Base-by-base conservation (phyloP, 768 basidiomycete genomes). In the Coprinopsis sp. region DNA sequence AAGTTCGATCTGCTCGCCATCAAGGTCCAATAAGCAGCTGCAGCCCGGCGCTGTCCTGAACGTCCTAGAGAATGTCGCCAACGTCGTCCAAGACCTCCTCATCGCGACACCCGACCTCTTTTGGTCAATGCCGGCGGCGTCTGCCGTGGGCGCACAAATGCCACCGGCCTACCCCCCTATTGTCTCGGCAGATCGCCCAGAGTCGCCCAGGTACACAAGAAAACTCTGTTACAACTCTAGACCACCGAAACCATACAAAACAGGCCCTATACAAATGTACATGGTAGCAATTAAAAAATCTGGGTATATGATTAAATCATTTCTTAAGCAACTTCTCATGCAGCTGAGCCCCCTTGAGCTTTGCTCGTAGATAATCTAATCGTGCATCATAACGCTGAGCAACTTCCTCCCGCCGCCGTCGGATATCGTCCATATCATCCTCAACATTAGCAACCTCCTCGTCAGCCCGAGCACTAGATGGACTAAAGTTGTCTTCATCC, bases 261-360 rank as follows among this genome's bases (percentile, higher is more conserved):
- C 18, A 19, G 45, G 25, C 19, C 30, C 23, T 44, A 52, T 29
- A 50, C 45, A 41, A 28, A 33, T 44, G 41, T 48, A 48, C 29
- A 47, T 24, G 21, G n/a, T 30, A 47, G 25, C 19, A 27, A 30
- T 33, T 33, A 28, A 49, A 44, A 24, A 31, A 34, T 19, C 28
- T 37, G 24, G 47, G 29, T 24, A 23, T 36, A 46, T 45, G 50
- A 38, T 52, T 36, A 31, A 47, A 49, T 57, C 61, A 81, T 60
- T 76, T 82, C 59, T 77, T 79, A 70, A 85, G 54, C 54, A 91
- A 64, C 61, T 88, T 87, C 69, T 91, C 90, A 52, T 85, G 86
- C 57, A 91, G 61, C 66, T 90, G 84, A 1, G 87, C 89, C 16
- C 85, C 84, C 65, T 89, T 90, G 59, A 91, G 60, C 65, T 86